These are phyloP conservation scores for Eutrema japonicum DNA, from an alignment of 345 rosid species.

Conservation along the genomic window DNA sequence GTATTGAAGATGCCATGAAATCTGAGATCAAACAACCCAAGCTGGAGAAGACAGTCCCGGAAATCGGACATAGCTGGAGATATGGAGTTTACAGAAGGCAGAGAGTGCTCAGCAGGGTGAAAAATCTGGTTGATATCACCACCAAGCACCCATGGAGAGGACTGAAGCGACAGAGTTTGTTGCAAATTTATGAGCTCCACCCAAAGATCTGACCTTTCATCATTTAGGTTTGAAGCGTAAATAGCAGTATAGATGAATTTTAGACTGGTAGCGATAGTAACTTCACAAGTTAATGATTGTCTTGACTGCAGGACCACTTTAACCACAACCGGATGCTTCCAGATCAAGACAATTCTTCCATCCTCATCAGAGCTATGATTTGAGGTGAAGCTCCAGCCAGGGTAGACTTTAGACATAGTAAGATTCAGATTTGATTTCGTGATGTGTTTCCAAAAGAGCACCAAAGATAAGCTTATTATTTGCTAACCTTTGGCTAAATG, in stretches of 20 bases:
- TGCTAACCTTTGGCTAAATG: too few relatives aligned
- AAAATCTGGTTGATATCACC: not conserved
- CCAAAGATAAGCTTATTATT: too few relatives aligned
- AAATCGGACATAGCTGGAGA: not conserved
- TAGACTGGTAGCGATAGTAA: too few relatives aligned
- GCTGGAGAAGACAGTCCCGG: not conserved
- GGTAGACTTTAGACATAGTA: too few relatives aligned
- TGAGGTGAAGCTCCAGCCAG: too few relatives aligned
- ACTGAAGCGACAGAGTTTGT: not conserved
- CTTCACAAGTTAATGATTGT: too few relatives aligned
- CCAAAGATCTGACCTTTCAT: not conserved
- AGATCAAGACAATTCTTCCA: too few relatives aligned
- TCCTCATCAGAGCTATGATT: too few relatives aligned
- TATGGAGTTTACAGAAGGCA: accelerated
- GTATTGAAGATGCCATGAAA: not conserved
- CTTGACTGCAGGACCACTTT: too few relatives aligned
- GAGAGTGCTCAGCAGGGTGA: not conserved
- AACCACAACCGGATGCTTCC: too few relatives aligned
- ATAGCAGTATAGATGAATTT: not conserved
- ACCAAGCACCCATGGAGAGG: not conserved
- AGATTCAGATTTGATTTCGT: too few relatives aligned
- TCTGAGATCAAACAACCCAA: not conserved
- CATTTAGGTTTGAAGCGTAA: not conserved
- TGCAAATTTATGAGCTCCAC: not conserved
- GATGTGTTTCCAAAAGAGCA: too few relatives aligned